Percentiles rank a stretch among this genome's conserved stretches.
These are phyloP conservation scores for Suillus paluster DNA, from an alignment of 768 basidiomycete genomes.

Conservation along the genomic window DNA sequence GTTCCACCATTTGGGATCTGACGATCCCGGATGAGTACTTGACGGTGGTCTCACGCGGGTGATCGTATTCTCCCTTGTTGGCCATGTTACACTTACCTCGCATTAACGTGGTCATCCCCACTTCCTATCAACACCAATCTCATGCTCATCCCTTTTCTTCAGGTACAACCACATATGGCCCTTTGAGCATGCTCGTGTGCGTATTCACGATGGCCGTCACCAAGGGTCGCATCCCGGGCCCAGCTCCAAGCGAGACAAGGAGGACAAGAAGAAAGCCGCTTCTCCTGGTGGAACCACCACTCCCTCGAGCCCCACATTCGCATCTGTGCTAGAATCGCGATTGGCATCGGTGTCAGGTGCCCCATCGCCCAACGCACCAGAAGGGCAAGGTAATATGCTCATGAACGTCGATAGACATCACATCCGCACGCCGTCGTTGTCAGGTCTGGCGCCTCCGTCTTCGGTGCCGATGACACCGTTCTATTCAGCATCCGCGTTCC, in stretches of 20 bases:
- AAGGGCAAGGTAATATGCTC: background rate
- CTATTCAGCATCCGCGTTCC: background rate
- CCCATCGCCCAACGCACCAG: background rate
- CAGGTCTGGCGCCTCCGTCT: background rate
- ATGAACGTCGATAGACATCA: background rate
- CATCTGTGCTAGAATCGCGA: background rate
- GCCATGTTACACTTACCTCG: too few relatives aligned
- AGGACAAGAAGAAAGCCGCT: conserved; percentile 21
- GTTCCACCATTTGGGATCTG: background rate
- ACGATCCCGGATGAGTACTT: background rate
- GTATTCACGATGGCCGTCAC: conserved; percentile 51
- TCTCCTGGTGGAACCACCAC: background rate
- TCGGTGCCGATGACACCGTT: background rate
- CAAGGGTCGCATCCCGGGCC: conserved; percentile 30
- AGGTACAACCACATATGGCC: conserved; percentile 98
- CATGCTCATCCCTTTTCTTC: conserved; percentile 2
- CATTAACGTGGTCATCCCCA: background rate
- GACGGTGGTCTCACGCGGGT: background rate
- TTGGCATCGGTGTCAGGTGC: background rate
- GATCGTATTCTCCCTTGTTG: background rate
- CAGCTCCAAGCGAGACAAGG: conserved; percentile 15
- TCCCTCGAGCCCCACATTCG: background rate
- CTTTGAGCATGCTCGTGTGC: conserved; percentile 92
- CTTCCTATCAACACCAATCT: background rate
- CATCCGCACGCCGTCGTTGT: background rate